A percentile compares a stretch with the other conserved stretches of the same genome.
phyloP scores from a whole-genome alignment of 257 asterid species.

The Linderniella brevidens region DNA sequence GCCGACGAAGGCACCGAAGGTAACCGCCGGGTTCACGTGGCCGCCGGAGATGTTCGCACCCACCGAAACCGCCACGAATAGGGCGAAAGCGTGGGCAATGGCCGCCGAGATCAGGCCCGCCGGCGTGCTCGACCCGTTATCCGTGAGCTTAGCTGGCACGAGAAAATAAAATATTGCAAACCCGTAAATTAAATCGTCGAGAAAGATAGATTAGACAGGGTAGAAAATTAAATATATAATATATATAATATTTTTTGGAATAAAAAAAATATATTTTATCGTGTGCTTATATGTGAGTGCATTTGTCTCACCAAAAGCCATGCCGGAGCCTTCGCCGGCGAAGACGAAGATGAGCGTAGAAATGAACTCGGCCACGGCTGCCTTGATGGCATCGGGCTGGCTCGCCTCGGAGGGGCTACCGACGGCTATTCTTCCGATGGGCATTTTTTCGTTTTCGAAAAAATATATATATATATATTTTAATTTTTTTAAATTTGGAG shows the following conservation, averaged over 20 bases:
- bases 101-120: constrained; percentile 40
- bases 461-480: no score
- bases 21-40: constrained; percentile 59
- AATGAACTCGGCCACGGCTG: constrained; percentile 52
- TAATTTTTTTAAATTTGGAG: not conserved
- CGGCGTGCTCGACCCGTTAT: constrained; percentile 31
- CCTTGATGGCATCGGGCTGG: constrained; percentile 43
- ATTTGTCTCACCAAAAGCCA: constrained; percentile 32
- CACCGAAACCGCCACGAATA: constrained; percentile 41
- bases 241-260: not conserved
- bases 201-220: not conserved
- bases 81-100: constrained; percentile 48
- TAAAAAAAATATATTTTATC: not conserved
- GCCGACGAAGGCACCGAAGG: constrained; percentile 48
- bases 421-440: not conserved
- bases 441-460: not conserved
- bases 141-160: constrained; percentile 28
- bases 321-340: constrained; percentile 55
- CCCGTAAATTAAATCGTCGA: not conserved
- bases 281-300: no score
- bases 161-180: not conserved
- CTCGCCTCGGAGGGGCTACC: constrained; percentile 26
- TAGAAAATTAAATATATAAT: no score
- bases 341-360: constrained; percentile 56
- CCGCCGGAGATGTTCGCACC: constrained; percentile 61